Base-by-base conservation (phyloP, 208 protist genomes). In the Leishmania lainsoni region DNA sequence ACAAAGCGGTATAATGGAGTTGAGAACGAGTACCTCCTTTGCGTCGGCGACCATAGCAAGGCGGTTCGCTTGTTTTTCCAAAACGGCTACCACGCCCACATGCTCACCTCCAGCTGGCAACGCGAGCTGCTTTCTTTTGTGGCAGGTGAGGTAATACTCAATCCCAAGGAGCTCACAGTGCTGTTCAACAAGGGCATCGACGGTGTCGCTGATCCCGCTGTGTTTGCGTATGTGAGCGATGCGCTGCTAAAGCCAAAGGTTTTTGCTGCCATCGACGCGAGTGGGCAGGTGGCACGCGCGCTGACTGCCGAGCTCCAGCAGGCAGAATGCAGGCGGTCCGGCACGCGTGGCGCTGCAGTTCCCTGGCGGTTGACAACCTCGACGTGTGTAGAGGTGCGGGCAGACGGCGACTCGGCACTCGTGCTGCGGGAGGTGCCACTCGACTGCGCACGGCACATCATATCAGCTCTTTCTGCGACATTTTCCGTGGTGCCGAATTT, bases 31-130 rank as follows among this genome's bases (percentile, higher is more conserved):
- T 88, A 86, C 72, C 79, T 78, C 65, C 58, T 92, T 39, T 81
- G 80, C 49, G 81, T 92, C 42, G 89, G 89, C 26, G 81, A 88
- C 61, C 78, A 82, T 3, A 70, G 71, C 56, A 75, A 85, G 59
- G 84, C 84, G 35, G 82, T 93, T 61, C 83, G 88, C 22, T 49
- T 93, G 16, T 91, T 81, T 22, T 93, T 84, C 68, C 90, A 93
- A 70, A 70, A 71, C 1, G 78, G 69, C 10, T 17, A 51, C 58
- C 70, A 70, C 52, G 14, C 79, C 3, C 29, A 66, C 22, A 59
- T 61, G 29, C 66, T 75, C 29, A 59, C 29, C 16, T 35, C 52
- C 5, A 73, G 63, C 39, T 76, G 76, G 3, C 82, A 84, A n/a
- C 71, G 84, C 35, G 86, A 93, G 56, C 39, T 94, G 0, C 32